A percentile compares a stretch with the other conserved stretches of the same genome.
Evolutionary conservation across 1,284 basidiomycete genomes (phyloP).

Genomic region (Inonotus obliquus): DNA sequence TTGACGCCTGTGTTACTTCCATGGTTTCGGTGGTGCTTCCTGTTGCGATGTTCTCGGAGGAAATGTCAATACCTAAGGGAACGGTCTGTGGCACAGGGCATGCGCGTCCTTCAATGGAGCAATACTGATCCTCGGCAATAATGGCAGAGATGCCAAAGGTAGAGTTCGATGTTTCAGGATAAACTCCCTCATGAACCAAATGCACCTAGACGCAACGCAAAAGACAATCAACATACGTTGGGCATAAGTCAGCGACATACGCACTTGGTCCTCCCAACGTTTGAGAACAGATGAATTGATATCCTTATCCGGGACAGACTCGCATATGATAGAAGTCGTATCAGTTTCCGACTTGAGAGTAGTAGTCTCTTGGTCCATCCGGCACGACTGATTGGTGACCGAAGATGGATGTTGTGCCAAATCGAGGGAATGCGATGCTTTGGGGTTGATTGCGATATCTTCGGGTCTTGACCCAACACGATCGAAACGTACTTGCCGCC

Average conservation of each 20-base stretch:
- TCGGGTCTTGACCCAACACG: conserved; percentile 5
- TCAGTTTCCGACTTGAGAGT: not conserved
- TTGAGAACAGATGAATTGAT: not conserved
- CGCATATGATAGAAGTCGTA: too few relatives aligned
- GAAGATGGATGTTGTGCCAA: not conserved
- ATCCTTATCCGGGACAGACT: not conserved
- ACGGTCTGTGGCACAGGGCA: not conserved
- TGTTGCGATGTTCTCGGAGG: not conserved
- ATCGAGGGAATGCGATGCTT: not conserved
- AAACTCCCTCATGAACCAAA: not conserved
- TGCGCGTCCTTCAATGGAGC: not conserved
- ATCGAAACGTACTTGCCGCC: conserved; percentile 12
- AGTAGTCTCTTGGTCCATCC: not conserved
- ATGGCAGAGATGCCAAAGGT: not conserved
- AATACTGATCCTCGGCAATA: not conserved
- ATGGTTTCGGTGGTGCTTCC: not conserved
- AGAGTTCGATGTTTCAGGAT: not conserved
- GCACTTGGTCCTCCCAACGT: not conserved
- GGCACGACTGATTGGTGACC: not conserved
- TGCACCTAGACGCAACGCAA: not conserved
- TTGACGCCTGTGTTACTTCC: not conserved
- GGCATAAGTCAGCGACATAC: not conserved
- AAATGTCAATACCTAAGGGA: not conserved
- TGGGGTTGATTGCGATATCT: conserved; percentile 1
- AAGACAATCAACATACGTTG: not conserved